Conservation (phyloP, 78 protist species). For the Mastigamoeba balamuthi region DNA sequence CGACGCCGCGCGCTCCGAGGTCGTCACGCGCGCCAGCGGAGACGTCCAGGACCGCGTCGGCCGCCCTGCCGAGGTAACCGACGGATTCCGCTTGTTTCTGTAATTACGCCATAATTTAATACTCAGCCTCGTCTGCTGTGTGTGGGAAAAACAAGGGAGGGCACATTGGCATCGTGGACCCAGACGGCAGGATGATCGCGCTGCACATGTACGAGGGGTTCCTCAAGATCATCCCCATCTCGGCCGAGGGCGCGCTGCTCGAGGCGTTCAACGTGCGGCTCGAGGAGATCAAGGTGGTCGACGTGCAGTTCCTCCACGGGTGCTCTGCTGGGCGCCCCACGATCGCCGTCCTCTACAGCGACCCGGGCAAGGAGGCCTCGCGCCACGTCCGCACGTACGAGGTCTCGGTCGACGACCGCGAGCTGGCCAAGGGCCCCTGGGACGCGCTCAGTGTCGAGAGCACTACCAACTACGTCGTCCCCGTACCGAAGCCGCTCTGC, state of each 20-base stretch:
- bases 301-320: conserved; percentile 51
- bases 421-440: conserved; percentile 36
- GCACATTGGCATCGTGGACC: conserved; percentile 56
- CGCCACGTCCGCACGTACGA: conserved; percentile 49
- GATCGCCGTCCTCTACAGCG: conserved; percentile 61
- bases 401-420: conserved; percentile 10
- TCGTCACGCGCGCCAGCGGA: conserved; percentile 55
- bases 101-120: background rate
- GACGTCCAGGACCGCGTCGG: conserved; percentile 42
- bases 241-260: background rate
- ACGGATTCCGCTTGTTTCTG: background rate
- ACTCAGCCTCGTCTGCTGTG: background rate
- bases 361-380: conserved; percentile 30
- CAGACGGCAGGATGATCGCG: conserved; percentile 42
- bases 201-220: conserved; percentile 55
- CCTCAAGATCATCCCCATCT: conserved; percentile 46
- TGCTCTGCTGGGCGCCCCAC: conserved; percentile 28
- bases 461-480: conserved; percentile 29
- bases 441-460: conserved; percentile 33
- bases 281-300: conserved; percentile 61
- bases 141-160: background rate
- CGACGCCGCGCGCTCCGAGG: conserved; percentile 19
- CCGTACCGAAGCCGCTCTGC: conserved; percentile 49
- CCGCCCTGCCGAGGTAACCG: conserved; percentile 24
- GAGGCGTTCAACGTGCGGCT: conserved; percentile 53